Base-by-base conservation (phyloP, 228 moss, liverwort and hornwort species). In the Sphagnum magellanicum region DNA sequence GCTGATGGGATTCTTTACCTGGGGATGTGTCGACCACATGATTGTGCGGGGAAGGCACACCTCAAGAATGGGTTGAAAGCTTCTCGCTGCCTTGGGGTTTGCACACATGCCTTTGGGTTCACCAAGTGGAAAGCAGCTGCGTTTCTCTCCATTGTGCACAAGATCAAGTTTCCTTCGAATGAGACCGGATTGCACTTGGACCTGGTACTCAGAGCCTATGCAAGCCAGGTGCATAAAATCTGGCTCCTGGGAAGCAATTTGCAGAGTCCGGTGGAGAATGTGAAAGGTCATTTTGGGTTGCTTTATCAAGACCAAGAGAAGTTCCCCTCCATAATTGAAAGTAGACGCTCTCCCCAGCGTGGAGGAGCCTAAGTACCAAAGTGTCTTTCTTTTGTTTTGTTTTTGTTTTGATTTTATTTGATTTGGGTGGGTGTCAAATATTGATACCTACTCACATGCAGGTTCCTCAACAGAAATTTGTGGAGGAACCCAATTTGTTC, bases 161-260 rank as follows among this genome's bases (percentile, higher is more conserved):
- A 46, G 5, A 32, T 74, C 12, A 1, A 8, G 63, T 13, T 68
- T 10, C 68, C 68, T 8, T 4, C 53, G 32, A 50, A 12, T 0
- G 49, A 64, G 5, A 0, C 53, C 0, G 15, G 16, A 0, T 32
- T 69, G 74, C 64, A 8, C 55, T 74, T 49, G 1, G 74, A 69
- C 11, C 5, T 50, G 16, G 50, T 74, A 14, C 52, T 58, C 4
- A 53, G 62, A 10, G n/a, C 68, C 4, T 74, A 74, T 10, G 68
- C 68, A 3, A 3, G 17, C 8, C 50, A 17, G 4, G 69, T 74
- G 49, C 57, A 9, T 5, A 74, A 57, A 10, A 69, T 62, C 11
- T 74, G 63, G 6, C 13, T 74, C 13, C 55, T 74, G 5, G 74
- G 74, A 8, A 53, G 13, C 5, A 64, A 74, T 6, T 11, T 64